A percentile compares a stretch with the other conserved stretches of the same genome.
These are phyloP conservation scores for Stenocarpella maydis DNA, from an alignment of 2,329 filamentous ascomycete genomes.

Conservation along the genomic window DNA sequence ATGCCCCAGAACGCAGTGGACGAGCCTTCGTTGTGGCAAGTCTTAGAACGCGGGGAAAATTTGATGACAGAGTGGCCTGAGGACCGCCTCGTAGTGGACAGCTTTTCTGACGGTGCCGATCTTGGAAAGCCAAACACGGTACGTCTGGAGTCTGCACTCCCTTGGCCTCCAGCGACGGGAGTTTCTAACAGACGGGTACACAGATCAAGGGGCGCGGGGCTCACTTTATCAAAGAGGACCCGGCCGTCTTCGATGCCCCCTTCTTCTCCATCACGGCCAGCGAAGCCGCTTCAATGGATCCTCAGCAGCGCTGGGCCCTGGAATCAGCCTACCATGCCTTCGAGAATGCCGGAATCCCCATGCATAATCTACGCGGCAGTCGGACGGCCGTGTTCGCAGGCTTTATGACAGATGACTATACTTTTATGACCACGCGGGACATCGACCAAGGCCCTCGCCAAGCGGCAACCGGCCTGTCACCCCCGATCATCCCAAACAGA, in stretches of 20 bases:
- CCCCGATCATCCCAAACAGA: conserved; percentile 45
- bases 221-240: conserved; percentile 47
- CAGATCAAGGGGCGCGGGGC: conserved; percentile 32
- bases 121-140: conserved; percentile 11
- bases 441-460: conserved; percentile 45
- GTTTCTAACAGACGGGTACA: too few species aligned
- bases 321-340: conserved; percentile 47
- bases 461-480: conserved; percentile 42
- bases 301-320: conserved; percentile 46
- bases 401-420: conserved; percentile 49
- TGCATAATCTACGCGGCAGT: conserved; percentile 42
- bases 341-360: conserved; percentile 49
- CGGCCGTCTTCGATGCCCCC: conserved; percentile 47
- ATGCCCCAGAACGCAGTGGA: conserved; percentile 47
- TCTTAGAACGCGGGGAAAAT: conserved; percentile 43
- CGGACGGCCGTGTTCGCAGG: conserved; percentile 48
- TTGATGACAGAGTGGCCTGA: conserved; percentile 45
- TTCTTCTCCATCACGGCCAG: conserved; percentile 49
- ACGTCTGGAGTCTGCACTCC: neutral
- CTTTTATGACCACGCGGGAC: conserved; percentile 44
- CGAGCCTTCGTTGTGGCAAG: conserved; percentile 46
- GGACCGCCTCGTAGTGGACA: conserved; percentile 42
- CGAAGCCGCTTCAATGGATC: conserved; percentile 49
- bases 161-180: too few species aligned
- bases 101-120: conserved; percentile 39